Evolutionary conservation across 2,329 filamentous ascomycete species (phyloP), one percentile per base, ranked within the genome.

Genomic region (Aspergillus ruber): DNA sequence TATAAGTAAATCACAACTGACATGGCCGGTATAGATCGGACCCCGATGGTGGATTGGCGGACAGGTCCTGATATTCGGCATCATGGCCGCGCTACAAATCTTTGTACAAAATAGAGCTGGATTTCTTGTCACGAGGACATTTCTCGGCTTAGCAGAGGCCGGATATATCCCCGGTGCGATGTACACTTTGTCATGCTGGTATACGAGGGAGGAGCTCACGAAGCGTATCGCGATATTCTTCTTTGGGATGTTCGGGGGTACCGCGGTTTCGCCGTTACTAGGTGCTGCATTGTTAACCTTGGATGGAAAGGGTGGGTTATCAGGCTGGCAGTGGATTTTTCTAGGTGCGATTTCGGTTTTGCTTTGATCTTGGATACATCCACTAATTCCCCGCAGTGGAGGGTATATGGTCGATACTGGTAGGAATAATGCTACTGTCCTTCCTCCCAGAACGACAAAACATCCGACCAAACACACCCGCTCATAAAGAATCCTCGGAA

Each of bases 281-380:
- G 75, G 73, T 0, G 73, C 74, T 6, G 74, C 70, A 0, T 72
- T 79, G 6, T 54, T 79, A 6, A 73, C 67, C 45, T 61, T 79
- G 15, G 68, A 73, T 17, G 70, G 70, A 1, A 50, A 55, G 9
- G 54, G 65, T 2, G 71, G 72, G 0, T 51, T 78, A 5, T 61
- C 62, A 5, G 75, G 74, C 0, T 79, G 76, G 75, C 71, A 76
- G 50, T 78, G 74, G 74, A 69, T 78, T 1, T 78, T 77, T 38
- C 46, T 78, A 9, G 56, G 74, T 78, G 44, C 35, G 35, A 13
- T 42, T 10, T 25, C 8, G 6, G 7, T 0, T 12, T 7, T 7
- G 12, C 1, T 20, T 6, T 20, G 3, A 6, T 3, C 42, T 3
- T 18, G 17, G 12, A 6, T 8, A 8, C 10, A 4, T 3, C 1